phyloP scores from a whole-genome alignment of 352 stramenopile genomes.

The Chrysophaeum taylorii region DNA sequence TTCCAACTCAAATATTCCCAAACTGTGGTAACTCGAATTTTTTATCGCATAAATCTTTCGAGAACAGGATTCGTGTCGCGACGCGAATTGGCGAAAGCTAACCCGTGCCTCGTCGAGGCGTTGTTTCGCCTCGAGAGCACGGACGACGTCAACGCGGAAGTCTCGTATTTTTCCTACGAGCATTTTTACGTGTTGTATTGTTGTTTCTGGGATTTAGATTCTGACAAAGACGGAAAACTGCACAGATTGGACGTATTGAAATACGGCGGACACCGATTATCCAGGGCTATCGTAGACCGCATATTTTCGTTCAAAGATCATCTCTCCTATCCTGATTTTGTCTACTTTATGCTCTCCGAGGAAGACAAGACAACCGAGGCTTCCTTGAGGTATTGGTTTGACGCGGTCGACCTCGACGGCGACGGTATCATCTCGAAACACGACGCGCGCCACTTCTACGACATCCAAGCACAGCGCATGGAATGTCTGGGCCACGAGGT shows the following conservation, averaged over 20 bases:
- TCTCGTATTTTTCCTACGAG: conserved; percentile 89
- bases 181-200: conserved; percentile 99
- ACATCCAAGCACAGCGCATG: conserved; percentile 81
- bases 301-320: conserved; percentile 40
- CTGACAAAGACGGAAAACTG: conserved; percentile 69
- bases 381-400: conserved; percentile 94
- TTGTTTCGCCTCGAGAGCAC: conserved; percentile 94
- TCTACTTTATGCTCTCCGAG: conserved; percentile 97
- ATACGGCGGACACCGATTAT: conserved; percentile 67
- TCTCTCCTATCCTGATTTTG: conserved; percentile 74
- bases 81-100: conserved; percentile 68
- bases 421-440: conserved; percentile 88
- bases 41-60: conserved; percentile 48
- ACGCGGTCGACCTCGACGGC: conserved; percentile 92
- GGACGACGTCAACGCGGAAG: conserved; percentile 98
- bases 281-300: conserved; percentile 67
- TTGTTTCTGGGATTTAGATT: conserved; percentile 98
- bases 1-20: conserved; percentile 99
- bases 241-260: conserved; percentile 66
- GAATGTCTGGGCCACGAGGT: conserved; percentile 94
- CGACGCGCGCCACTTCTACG: conserved; percentile 59
- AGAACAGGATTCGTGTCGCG: conserved; percentile 87
- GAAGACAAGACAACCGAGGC: conserved; percentile 95
- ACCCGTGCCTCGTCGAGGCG: conserved; percentile 79
- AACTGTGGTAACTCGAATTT: conserved; percentile 75